phyloP scores from a whole-genome alignment of 768 basidiomycete species.

The Dentipellis fragilis region DNA sequence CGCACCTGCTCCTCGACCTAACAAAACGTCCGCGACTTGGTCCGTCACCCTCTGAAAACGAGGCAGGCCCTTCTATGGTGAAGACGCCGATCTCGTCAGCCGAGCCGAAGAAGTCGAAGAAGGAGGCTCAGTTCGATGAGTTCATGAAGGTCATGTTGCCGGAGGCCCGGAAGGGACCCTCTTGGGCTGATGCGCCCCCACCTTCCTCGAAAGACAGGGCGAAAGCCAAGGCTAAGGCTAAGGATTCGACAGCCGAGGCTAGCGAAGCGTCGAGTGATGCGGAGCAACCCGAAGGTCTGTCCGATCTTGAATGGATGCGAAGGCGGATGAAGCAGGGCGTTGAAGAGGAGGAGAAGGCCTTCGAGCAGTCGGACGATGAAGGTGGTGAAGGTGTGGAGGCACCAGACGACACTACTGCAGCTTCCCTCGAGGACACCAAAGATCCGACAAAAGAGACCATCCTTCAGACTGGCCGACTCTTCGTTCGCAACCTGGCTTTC shows the following conservation, averaged over 20 bases:
- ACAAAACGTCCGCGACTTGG: slow-evolving; percentile 59
- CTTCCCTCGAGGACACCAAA: slow-evolving; percentile 4
- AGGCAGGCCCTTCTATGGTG: slow-evolving; percentile 11
- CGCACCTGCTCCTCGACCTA: slow-evolving; percentile 56
- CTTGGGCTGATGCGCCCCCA: slow-evolving; percentile 49
- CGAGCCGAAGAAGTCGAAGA: slow-evolving; percentile 15
- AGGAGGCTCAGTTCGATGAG: slow-evolving; percentile 39
- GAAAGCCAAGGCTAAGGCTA: slow-evolving; percentile 13
- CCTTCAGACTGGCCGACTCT: slow-evolving; percentile 67
- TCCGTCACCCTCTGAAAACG: slow-evolving; percentile 17
- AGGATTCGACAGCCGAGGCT: not conserved
- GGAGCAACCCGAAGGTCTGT: slow-evolving; percentile 30
- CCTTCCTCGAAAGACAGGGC: slow-evolving; percentile 1
- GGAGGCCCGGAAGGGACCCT: slow-evolving; percentile 42
- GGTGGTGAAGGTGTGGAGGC: slow-evolving; percentile 11
- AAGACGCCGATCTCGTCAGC: not conserved
- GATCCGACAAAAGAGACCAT: slow-evolving; percentile 36
- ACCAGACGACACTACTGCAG: slow-evolving; percentile 12
- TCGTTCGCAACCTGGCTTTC: slow-evolving; percentile 93
- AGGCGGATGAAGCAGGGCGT: slow-evolving; percentile 45
- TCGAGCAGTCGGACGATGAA: slow-evolving; percentile 56
- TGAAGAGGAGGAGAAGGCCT: slow-evolving; percentile 32
- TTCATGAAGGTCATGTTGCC: slow-evolving; percentile 73
- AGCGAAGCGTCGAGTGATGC: slow-evolving; percentile 7
- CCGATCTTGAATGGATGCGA: slow-evolving; percentile 72